Evolutionary conservation across 805 yeast genomes (phyloP), one percentile per base, ranked within the genome.

Genomic region (Suhomyces vadensis): DNA sequence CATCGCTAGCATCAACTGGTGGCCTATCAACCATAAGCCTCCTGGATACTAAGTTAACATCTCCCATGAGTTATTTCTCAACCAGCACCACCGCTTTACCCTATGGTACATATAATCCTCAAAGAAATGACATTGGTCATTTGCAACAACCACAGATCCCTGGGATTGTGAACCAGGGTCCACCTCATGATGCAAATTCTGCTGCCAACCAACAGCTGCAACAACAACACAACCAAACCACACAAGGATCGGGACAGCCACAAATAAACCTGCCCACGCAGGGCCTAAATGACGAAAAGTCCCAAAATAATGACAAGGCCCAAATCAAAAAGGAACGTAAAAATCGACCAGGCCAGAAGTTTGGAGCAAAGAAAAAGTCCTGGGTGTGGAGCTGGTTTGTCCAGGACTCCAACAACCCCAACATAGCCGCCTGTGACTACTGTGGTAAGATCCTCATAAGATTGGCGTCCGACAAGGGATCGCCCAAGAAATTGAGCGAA

Each of bases 321-420:
- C 33, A 37, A n/a, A 7, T 8, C 24, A 63, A 61, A 46, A 55
- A 56, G 33, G 70, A 63, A 39, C 61, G 73, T 17, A 63, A 61
- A 16, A 76, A 75, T 53, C 65, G 76, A 41, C 81, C 81, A 1
- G 82, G 82, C 6, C 80, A 74, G 50, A 74, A 71, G 51, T 77
- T 77, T 47, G 84, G 84, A 13, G 84, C 84, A 13, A 78, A 77
- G 53, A 79, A 79, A 68, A 74, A 72, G 51, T 77, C 81, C 24
- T 79, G 83, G 83, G 83, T 79, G 10, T 79, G 84, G 84, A 60
- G 72, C 16, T 79, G 84, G 83, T 79, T 79, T 53, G 67, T 67
- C 10, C 83, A 79, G 52, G 82, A 78, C 54, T 55, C 57, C 13
- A 49, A 49, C 14, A 76, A 79, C 50, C 68, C 74, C 39, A 76